These are phyloP conservation scores for Dendryphion nanum DNA, from an alignment of 2,329 filamentous ascomycete genomes.

Conservation along the genomic window DNA sequence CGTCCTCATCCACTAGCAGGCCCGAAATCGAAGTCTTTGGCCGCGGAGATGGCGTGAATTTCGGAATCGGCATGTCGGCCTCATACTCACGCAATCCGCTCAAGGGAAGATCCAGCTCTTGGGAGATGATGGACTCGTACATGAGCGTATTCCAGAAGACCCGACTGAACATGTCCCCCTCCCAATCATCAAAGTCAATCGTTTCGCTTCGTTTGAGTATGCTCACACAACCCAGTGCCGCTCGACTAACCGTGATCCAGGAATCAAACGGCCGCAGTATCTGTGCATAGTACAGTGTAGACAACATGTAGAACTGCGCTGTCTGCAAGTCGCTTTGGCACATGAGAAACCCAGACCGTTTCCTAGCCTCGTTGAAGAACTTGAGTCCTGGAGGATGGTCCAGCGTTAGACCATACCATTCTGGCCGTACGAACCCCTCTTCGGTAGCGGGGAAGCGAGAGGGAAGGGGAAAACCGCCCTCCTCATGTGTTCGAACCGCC, in stretches of 20 bases:
- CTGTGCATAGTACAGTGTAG: slow-evolving; percentile 53
- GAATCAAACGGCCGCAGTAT: slow-evolving; percentile 54
- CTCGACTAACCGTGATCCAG: slow-evolving; percentile 54
- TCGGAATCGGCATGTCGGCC: slow-evolving; percentile 53
- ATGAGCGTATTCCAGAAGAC: slow-evolving; percentile 57
- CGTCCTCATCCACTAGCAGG: slow-evolving; percentile 45
- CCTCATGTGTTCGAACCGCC: slow-evolving; percentile 49
- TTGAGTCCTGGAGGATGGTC: slow-evolving; percentile 47
- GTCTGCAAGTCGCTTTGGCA: slow-evolving; percentile 51
- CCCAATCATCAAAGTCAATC: slow-evolving; percentile 51
- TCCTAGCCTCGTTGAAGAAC: slow-evolving; percentile 56
- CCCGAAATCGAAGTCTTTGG: slow-evolving; percentile 34
- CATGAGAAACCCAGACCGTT: slow-evolving; percentile 53
- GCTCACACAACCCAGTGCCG: slow-evolving; percentile 50
- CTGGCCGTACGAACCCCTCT: slow-evolving; percentile 25
- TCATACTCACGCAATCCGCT: slow-evolving; percentile 53
- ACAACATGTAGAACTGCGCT: slow-evolving; percentile 54
- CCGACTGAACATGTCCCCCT: slow-evolving; percentile 56
- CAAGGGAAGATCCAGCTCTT: slow-evolving; percentile 53
- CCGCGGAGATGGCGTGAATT: slow-evolving; percentile 49
- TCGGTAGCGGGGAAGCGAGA: slow-evolving; percentile 19
- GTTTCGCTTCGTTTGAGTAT: slow-evolving; percentile 45
- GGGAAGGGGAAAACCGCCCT: slow-evolving; percentile 48
- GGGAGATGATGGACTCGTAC: slow-evolving; percentile 56
- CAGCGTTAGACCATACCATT: slow-evolving; percentile 35